A percentile compares a stretch with the other conserved stretches of the same genome.
Evolutionary conservation across 345 rosid genomes (phyloP).

Genomic region (Abelmoschus esculentus): DNA sequence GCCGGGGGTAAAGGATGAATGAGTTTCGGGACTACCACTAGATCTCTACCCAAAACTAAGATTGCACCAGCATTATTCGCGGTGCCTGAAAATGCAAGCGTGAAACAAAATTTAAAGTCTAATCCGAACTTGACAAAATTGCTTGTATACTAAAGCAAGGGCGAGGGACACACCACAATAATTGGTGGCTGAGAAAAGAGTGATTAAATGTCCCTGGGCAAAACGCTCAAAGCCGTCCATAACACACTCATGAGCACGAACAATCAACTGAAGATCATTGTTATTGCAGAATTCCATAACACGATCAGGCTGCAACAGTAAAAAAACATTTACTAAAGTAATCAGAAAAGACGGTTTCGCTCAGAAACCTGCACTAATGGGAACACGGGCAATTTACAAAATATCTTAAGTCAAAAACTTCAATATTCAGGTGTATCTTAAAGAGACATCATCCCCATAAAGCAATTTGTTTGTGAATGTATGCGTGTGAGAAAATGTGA

Average conservation of each 20-base stretch:
- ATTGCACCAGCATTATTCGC: constrained; percentile 99
- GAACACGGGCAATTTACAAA: not conserved
- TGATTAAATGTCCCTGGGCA: constrained; percentile 94
- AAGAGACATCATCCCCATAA: not conserved
- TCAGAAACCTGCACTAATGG: not conserved
- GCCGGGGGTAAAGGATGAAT: constrained; percentile 97
- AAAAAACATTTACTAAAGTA: constrained; percentile 4
- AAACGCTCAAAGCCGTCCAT: constrained; percentile 99
- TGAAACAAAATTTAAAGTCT: constrained; percentile 1
- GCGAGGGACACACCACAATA: constrained; percentile 61
- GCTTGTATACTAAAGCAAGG: not conserved
- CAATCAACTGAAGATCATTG: constrained; percentile 95
- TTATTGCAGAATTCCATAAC: constrained; percentile 98
- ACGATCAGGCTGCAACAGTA: constrained; percentile 77
- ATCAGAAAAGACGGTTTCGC: not conserved
- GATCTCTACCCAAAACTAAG: constrained; percentile 95
- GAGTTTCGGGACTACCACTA: constrained; percentile 92
- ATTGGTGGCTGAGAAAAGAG: constrained; percentile 95
- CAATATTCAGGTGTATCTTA: not conserved
- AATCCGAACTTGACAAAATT: not conserved
- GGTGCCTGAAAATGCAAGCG: constrained; percentile 51
- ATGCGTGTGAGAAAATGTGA: too few species aligned
- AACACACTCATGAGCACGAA: constrained; percentile 98
- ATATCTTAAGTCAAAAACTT: not conserved
- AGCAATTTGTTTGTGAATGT: not conserved